Conservation (phyloP, 2,329 filamentous ascomycete genomes). For the Trichoderma asperellum region DNA sequence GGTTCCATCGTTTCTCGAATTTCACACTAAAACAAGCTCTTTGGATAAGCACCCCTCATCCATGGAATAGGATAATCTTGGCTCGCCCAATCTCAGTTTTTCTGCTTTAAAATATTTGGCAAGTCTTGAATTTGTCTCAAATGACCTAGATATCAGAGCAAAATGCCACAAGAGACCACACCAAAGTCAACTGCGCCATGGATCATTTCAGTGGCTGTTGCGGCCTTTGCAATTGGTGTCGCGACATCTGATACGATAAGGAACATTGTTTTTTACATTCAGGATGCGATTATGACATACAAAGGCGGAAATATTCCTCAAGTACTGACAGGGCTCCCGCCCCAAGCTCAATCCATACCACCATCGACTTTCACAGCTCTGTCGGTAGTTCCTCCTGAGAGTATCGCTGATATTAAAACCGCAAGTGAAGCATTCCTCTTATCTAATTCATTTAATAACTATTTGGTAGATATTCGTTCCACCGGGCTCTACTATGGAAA, state of each 20-base stretch:
- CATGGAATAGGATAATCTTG: background rate
- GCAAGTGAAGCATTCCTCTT: constrained; percentile 1
- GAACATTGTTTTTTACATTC: background rate
- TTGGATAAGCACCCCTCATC: background rate
- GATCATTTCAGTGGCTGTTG: background rate
- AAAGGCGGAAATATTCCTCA: background rate
- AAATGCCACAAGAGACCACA: constrained; percentile 1
- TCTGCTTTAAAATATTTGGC: background rate
- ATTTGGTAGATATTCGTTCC: constrained; percentile 38
- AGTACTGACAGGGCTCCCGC: constrained; percentile 2
- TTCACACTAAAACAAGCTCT: background rate
- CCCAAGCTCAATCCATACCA: constrained; percentile 24
- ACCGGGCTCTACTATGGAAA: constrained; percentile 47
- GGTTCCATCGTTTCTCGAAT: background rate
- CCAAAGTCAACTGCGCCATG: constrained; percentile 4
- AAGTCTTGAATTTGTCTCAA: background rate
- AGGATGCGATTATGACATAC: background rate
- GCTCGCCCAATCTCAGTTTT: background rate
- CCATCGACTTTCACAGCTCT: constrained; percentile 23
- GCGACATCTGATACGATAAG: constrained; percentile 16
- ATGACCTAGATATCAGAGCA: background rate
- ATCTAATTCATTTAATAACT: background rate
- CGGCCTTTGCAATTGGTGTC: constrained; percentile 23
- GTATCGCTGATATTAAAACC: constrained; percentile 22
- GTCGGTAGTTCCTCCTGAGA: constrained; percentile 17